A percentile compares a stretch with the other conserved stretches of the same genome.
Evolutionary conservation across 2,329 filamentous ascomycete species (phyloP).

Genomic region (Aureobasidium leucospermi): DNA sequence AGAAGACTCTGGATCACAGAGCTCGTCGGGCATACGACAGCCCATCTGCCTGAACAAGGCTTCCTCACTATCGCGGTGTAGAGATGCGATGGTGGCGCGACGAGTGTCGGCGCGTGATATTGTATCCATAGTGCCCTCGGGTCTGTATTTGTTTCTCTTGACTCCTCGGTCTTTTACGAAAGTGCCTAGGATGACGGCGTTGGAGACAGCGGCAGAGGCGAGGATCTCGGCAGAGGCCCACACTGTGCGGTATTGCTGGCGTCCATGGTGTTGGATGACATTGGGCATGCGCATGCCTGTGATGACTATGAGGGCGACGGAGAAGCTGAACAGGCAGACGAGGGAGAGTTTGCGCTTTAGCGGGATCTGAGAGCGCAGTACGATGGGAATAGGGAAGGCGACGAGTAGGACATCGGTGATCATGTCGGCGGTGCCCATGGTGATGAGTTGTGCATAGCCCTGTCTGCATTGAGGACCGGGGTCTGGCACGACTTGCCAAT

Average conservation of each 20-base stretch:
- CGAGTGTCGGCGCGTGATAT: slow-evolving; percentile 50
- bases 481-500: slow-evolving; percentile 60
- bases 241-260: slow-evolving; percentile 81
- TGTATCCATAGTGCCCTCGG: slow-evolving; percentile 44
- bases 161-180: slow-evolving; percentile 85
- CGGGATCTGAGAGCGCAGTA: slow-evolving; percentile 69
- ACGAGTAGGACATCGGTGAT: slow-evolving; percentile 83
- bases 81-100: slow-evolving; percentile 52
- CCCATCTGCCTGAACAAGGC: slow-evolving; percentile 78
- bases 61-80: slow-evolving; percentile 78
- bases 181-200: slow-evolving; percentile 81
- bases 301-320: slow-evolving; percentile 69
- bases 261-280: slow-evolving; percentile 62
- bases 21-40: slow-evolving; percentile 52
- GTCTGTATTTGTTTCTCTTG: slow-evolving; percentile 79
- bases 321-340: slow-evolving; percentile 73
- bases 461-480: slow-evolving; percentile 80
- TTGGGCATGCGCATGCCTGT: slow-evolving; percentile 75
- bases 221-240: slow-evolving; percentile 86
- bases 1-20: slow-evolving; percentile 29
- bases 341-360: slow-evolving; percentile 73
- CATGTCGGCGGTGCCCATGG: slow-evolving; percentile 83
- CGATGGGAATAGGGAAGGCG: slow-evolving; percentile 82
- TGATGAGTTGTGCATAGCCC: slow-evolving; percentile 78
- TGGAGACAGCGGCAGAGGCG: slow-evolving; percentile 79